phyloP scores from a whole-genome alignment of 1,139 yeast genomes.

The Taphrina wiesneri region DNA sequence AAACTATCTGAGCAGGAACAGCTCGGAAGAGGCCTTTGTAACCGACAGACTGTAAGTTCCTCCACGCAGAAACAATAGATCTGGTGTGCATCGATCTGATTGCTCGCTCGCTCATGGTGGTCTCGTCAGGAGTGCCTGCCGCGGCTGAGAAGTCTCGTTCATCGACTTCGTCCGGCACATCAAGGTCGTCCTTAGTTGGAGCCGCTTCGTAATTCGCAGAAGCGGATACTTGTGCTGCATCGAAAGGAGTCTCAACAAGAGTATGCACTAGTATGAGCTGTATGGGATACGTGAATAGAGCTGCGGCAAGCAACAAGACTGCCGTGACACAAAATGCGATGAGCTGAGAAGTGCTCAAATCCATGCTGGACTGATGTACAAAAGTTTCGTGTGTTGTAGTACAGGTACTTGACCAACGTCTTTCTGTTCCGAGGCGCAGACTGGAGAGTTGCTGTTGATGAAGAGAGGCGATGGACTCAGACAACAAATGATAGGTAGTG shows the following conservation, averaged over 20 bases:
- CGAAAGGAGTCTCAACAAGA: slow-evolving; percentile 9
- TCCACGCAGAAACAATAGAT: slow-evolving; percentile 10
- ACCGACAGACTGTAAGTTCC: slow-evolving; percentile 1
- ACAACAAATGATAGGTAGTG: too few relatives aligned
- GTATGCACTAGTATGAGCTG: slow-evolving; percentile 23
- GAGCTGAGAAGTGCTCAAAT: background rate
- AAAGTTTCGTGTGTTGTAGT: too few relatives aligned
- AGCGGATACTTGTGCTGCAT: background rate
- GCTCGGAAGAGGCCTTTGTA: slow-evolving; percentile 5
- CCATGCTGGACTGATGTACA: background rate
- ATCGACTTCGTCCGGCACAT: background rate
- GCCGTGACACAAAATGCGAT: background rate
- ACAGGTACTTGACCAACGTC: too few relatives aligned
- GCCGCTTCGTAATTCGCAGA: background rate
- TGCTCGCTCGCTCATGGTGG: background rate
- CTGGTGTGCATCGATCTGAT: slow-evolving; percentile 10
- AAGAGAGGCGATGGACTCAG: too few relatives aligned
- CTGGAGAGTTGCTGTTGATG: too few relatives aligned
- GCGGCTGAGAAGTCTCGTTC: background rate
- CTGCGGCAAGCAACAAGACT: background rate
- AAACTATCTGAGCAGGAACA: slow-evolving; percentile 8
- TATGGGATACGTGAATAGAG: slow-evolving; percentile 6
- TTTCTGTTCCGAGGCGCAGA: too few relatives aligned
- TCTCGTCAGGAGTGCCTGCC: background rate
- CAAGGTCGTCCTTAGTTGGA: slow-evolving; percentile 1